These are phyloP conservation scores for Russula griseocarnosa DNA, from an alignment of 768 basidiomycete genomes.

Conservation along the genomic window DNA sequence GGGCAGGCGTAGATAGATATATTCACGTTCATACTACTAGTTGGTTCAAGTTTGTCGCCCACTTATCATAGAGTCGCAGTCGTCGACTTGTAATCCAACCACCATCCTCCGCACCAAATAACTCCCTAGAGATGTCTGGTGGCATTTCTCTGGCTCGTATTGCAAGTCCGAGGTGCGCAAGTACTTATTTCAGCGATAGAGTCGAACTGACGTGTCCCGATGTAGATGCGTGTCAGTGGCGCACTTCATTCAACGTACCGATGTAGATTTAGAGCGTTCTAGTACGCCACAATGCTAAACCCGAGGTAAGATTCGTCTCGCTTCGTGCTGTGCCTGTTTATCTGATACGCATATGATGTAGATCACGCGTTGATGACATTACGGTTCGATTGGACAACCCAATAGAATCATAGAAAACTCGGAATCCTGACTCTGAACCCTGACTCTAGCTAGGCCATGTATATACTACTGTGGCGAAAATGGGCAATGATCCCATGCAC, in stretches of 20 bases:
- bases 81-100: constrained; percentile 16
- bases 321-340: not conserved
- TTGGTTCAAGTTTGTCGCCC: constrained; percentile 6
- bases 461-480: not conserved
- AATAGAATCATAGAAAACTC: no score
- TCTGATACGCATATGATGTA: not conserved
- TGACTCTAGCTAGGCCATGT: not conserved
- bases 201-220: not conserved
- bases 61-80: constrained; percentile 10
- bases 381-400: not conserved
- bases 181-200: not conserved
- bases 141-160: not conserved
- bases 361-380: not conserved
- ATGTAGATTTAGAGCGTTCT: not conserved
- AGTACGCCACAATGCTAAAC: not conserved
- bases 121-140: not conserved
- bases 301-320: not conserved
- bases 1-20: constrained; percentile 14
- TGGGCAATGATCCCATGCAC: not conserved
- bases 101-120: not conserved
- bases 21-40: constrained; percentile 13
- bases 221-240: not conserved
- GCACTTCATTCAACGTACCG: not conserved
- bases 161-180: constrained; percentile 20
- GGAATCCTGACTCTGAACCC: not conserved